Base-by-base conservation (phyloP, 2,329 filamentous ascomycete species). In the Stemphylium lycopersici region DNA sequence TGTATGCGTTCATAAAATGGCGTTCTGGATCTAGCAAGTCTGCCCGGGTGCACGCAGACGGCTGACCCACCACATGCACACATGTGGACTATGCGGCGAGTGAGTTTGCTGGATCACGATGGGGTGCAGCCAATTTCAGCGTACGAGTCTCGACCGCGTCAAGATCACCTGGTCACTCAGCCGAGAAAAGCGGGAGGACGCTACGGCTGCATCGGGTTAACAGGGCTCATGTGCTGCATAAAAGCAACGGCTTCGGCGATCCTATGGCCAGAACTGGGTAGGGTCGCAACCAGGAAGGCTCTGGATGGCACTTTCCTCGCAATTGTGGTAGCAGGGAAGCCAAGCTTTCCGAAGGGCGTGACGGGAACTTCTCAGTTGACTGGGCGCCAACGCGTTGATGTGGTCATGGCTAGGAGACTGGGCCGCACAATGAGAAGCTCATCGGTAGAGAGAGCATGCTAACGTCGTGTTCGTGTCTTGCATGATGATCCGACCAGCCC, bases 61-160 rank as follows among this genome's bases (percentile, higher is more conserved):
- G 13, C 11, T 20, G 42, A n/a, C 42, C 31, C 31, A 45, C 16
- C 16, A 12, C 26, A 26, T 16, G 26, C 26, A n/a, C 16, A 33
- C 42, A 45, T 10, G 18, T 45, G 41, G 13, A 26, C 22, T 24
- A 24, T 24, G 22, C 22, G 29, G 18, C 16, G 16, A 31, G 8
- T 33, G 15, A 13, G 10, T 12, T 24, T 12, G 13, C 22, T 29
- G 13, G 6, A 11, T 2, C 2, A 11, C 18, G 36, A 38, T 11
- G 11, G 8, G 26, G 11, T 29, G 26, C 26, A 29, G 26, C 26
- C 26, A 29, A 29, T 29, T 29, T 29, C 26, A 29, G 43, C 16
- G 51, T 36, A 39, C 33, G 36, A 60, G 59, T 61, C 61, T 67
- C 65, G 62, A 59, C 59, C 57, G 33, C 16, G 26, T 45, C 37